Percentiles rank a stretch among this genome's conserved stretches.
phyloP scores from a whole-genome alignment of 2,329 filamentous ascomycete species.

The Thelonectria rubi region DNA sequence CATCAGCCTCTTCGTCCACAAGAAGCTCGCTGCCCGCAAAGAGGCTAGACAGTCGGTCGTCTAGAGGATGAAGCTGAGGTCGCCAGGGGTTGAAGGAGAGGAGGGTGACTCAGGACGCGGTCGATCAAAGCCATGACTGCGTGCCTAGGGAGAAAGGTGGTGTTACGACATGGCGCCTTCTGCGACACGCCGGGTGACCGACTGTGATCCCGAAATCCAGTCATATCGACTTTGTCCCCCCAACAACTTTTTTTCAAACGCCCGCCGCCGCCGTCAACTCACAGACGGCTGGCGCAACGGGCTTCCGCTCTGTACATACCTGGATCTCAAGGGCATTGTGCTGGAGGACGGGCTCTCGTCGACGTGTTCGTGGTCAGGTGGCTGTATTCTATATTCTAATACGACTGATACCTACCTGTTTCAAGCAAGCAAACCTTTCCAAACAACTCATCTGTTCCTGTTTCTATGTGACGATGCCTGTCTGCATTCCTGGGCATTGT shows the following conservation, averaged over 20 bases:
- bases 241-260: slow-evolving; percentile 20
- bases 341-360: slow-evolving; percentile 45
- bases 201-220: slow-evolving; percentile 43
- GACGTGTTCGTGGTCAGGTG: slow-evolving; percentile 43
- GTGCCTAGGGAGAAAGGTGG: slow-evolving; percentile 34
- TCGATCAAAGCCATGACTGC: slow-evolving; percentile 31
- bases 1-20: slow-evolving; percentile 45
- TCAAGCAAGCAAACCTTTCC: slow-evolving; percentile 37
- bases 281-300: slow-evolving; percentile 23
- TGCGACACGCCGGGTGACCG: slow-evolving; percentile 44
- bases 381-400: slow-evolving; percentile 47
- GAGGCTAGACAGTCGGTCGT: slow-evolving; percentile 45
- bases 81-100: slow-evolving; percentile 31
- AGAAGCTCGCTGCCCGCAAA: slow-evolving; percentile 46
- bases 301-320: slow-evolving; percentile 41
- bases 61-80: slow-evolving; percentile 28
- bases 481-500: too few species aligned
- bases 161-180: slow-evolving; percentile 41
- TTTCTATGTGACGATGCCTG: neutral
- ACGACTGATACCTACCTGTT: slow-evolving; percentile 48
- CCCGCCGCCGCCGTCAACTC: slow-evolving; percentile 31
- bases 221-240: slow-evolving; percentile 37
- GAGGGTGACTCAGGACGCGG: slow-evolving; percentile 37
- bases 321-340: slow-evolving; percentile 41
- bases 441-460: neutral